A percentile compares a stretch with the other conserved stretches of the same genome.
phyloP scores from a whole-genome alignment of 1,139 yeast species.

The Hyphopichia fennica region DNA sequence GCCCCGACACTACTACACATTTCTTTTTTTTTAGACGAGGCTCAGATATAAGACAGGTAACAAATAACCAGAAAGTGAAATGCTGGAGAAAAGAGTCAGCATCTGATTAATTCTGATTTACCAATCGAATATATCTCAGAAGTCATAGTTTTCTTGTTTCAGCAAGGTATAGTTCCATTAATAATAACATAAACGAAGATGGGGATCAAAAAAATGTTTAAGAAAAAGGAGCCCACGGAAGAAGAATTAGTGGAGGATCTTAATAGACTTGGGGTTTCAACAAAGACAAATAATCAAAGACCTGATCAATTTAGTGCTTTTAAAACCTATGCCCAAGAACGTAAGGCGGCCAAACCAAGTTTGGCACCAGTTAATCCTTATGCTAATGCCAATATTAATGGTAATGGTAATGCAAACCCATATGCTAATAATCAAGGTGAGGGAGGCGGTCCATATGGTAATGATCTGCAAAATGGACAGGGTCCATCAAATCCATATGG shows the following conservation, averaged over 20 bases:
- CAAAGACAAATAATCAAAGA: slow-evolving; percentile 36
- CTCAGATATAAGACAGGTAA: not conserved
- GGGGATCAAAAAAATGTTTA: slow-evolving; percentile 57
- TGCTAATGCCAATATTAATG: slow-evolving; percentile 29
- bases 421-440: slow-evolving; percentile 17
- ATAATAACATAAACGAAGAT: too few species aligned
- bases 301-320: slow-evolving; percentile 68
- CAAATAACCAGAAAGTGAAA: not conserved
- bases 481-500: slow-evolving; percentile 13
- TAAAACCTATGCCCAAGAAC: slow-evolving; percentile 56
- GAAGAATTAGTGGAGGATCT: slow-evolving; percentile 53
- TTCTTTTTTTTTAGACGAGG: slow-evolving; percentile 1
- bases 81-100: not conserved
- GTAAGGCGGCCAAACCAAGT: slow-evolving; percentile 40
- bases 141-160: too few species aligned
- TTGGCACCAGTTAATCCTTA: slow-evolving; percentile 50
- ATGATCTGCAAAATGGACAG: slow-evolving; percentile 9
- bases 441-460: slow-evolving; percentile 2
- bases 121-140: not conserved
- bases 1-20: too few species aligned
- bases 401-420: slow-evolving; percentile 23
- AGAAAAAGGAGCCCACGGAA: slow-evolving; percentile 61
- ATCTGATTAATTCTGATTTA: not conserved
- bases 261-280: slow-evolving; percentile 53
- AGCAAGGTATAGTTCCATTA: too few species aligned